phyloP scores from a whole-genome alignment of 352 stramenopile species.

The Globisporangium okanoganense region DNA sequence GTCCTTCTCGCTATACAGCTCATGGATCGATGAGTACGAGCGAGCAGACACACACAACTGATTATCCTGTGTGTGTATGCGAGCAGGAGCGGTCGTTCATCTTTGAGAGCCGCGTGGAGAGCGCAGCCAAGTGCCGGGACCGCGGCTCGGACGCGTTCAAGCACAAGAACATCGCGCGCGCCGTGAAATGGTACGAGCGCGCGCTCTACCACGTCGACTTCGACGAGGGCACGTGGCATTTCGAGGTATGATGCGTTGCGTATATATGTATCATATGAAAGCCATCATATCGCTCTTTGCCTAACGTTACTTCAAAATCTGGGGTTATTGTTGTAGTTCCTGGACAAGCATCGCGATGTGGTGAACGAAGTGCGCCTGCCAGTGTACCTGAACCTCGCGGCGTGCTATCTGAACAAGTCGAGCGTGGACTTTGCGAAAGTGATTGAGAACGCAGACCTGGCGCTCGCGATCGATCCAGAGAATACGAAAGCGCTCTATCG shows the following conservation, averaged over 20 bases:
- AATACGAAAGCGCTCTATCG: constrained; percentile 87
- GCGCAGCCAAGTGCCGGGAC: constrained; percentile 56
- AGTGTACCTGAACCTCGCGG: constrained; percentile 79
- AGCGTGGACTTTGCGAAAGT: constrained; percentile 42
- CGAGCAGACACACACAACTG: background rate
- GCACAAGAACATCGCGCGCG: constrained; percentile 32
- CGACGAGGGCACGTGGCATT: constrained; percentile 82
- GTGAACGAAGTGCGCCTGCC: constrained; percentile 71
- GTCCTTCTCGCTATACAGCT: too few relatives aligned
- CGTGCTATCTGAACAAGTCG: constrained; percentile 52
- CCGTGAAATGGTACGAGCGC: constrained; percentile 72
- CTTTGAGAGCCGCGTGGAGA: constrained; percentile 79
- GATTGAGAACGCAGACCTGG: constrained; percentile 59
- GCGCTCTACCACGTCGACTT: constrained; percentile 81
- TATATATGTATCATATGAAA: too few relatives aligned
- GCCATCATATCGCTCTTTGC: too few relatives aligned
- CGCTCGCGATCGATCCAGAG: constrained; percentile 64
- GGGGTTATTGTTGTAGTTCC: constrained; percentile 53
- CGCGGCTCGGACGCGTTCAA: constrained; percentile 63
- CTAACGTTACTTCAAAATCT: too few relatives aligned
- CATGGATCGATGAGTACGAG: constrained; percentile 2
- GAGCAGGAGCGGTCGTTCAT: constrained; percentile 76
- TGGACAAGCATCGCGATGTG: constrained; percentile 62
- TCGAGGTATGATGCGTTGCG: constrained; percentile 62
- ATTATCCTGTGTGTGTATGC: background rate